Base-by-base conservation (phyloP, 495 filamentous ascomycete species). In the Daldinia decipiens region DNA sequence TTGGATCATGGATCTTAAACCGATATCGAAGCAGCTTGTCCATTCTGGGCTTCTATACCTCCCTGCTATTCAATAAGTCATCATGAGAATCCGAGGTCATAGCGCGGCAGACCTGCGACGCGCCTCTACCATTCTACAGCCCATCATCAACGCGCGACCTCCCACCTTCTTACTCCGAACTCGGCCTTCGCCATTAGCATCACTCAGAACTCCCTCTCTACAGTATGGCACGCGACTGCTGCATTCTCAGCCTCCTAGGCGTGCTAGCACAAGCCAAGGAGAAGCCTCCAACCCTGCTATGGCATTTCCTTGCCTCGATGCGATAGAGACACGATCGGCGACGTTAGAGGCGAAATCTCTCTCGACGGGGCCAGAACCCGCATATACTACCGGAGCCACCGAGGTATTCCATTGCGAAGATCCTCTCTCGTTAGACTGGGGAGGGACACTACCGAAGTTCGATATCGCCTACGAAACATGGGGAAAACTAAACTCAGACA, bases 221-320 rank as follows among this genome's bases (percentile, higher is more conserved):
- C 71, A 59, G 21, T 43, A 71, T 75, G 73, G 70, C 29, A 5
- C 40, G 13, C 68, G 79, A 56, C 59, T 45, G 31, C 52, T 82
- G 2, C 80, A 82, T 62, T 76, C 69, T 7, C 79, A 79, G 15
- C 38, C 76, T 9, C 40, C 75, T 5, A 73, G 76, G 27, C 77
- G 77, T 19, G 74, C 68, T 36, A 47, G 59, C 58, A 43, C 59
- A 32, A 65, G 65, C 24, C 66, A 67, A 12, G 74, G 79, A 67
- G 82, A 82, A 64, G 83, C 82, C 8, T 92, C 93, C 17, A 99
- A 98, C 74, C 94, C 95, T 2, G 92, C 94, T 52, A 90, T 99
- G 82, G 88, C 91, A 17, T 99, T 99, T 74, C 95, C 95, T 4
- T 99, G 95, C 76, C 90, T 99, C 11, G 95, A 99, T 76, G 92